Base-by-base conservation (phyloP, 2,329 filamentous ascomycete species). In the Fusarium sp. region DNA sequence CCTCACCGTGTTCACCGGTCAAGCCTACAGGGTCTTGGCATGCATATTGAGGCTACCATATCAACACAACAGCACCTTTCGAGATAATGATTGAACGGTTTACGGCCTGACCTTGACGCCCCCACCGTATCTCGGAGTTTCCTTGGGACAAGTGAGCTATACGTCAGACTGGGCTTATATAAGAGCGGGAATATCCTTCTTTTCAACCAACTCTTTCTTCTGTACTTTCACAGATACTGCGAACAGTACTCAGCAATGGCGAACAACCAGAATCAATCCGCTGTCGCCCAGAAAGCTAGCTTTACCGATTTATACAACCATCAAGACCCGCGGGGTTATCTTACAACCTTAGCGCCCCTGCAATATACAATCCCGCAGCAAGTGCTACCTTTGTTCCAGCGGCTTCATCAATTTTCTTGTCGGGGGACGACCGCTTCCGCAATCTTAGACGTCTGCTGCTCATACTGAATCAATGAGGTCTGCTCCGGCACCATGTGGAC, bases 351-450 rank as follows among this genome's bases (percentile, higher is more conserved):
- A 5, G 7, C 11, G 3, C 44, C 25, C 0, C 7, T 63, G 1
- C 7, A 62, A 25, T 63, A 63, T 4, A 52, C 31, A 0, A 62
- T 62, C 1, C 31, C 56, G 0, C 56, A 52, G 25, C 44, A 62
- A 6, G 11, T 52, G 1, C 25, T n/a, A 0, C 38, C 56, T 13
- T 20, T 62, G 2, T 42, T 62, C 7, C 31, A 50, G 17, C 22
- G 17, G 4, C n/a, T 63, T 1, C 11, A 50, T 13, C 13, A 27
- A 18, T 1, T 50, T 0, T 36, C 36, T 5, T 18, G 17, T 4
- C 11, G 1, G 4, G 17, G 6, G 3, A 31, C 3, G 4, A 2
- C 4, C 1, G 5, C n/a, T 6, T n/a, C 36, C 0, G 11, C n/a
- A 7, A 62, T 52, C 3, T 25, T 63, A 4, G 60, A 38, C 5